Evolutionary conservation across 208 protist genomes (phyloP), one percentile per base, ranked within the genome.

Genomic region (Trypanosoma brucei): DNA sequence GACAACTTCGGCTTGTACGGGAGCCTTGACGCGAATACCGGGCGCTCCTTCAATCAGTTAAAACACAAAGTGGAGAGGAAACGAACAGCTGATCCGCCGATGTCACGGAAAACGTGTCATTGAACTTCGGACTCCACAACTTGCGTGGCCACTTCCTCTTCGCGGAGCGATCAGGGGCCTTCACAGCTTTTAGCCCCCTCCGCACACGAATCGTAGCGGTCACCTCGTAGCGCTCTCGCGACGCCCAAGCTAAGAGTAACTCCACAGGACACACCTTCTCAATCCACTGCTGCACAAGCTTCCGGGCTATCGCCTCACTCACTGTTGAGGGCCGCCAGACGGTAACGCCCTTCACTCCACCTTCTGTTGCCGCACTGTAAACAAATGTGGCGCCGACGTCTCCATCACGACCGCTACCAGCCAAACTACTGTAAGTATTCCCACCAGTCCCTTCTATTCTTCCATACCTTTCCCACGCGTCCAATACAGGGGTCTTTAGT

Each of bases 171-270:
- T 75, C 79, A 39, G 69, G 71, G 60, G 58, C 77, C 2, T 45
- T 54, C n/a, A 31, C 34, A 6, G 52, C 68, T 13, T 39, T 65
- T 22, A 79, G 60, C 31, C 52, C 55, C 30, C 46, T 22, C 30
- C 44, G 22, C 14, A 62, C 59, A 42, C 59, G 67, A 59, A 83
- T 62, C 11, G 75, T 79, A 7, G 77, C 68, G 5, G 73, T 78
- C 2, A 3, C 35, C 33, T 67, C 66, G 37, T 70, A 87, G 3
- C 81, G 81, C 60, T 87, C 74, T 1, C 75, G 69, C 50, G 81
- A 83, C 3, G 81, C 76, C 72, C 62, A 76, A 4, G n/a, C 3
- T 2, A 83, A 59, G 11, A 69, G 55, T 14, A 13, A 56, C 62
- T 88, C 75, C 31, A 36, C 11, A 3, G 68, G 57, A 52, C 82